Evolutionary conservation across 202 grass and related monocot genomes (phyloP).

Genomic region (Thinopyrum obtusiflorum): DNA sequence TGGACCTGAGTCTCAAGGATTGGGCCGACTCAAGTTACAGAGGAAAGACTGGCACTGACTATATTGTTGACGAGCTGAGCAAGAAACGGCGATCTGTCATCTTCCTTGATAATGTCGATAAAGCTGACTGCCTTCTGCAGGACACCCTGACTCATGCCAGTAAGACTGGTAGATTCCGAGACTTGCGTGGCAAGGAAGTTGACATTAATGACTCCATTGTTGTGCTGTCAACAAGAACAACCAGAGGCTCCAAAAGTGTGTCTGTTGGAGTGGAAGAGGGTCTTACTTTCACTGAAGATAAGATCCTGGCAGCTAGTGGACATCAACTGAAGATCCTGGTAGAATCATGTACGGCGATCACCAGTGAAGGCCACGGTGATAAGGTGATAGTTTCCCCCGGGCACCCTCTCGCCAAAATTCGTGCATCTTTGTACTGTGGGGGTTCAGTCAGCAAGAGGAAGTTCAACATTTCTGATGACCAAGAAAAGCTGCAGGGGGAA

Average conservation of each 20-base stretch:
- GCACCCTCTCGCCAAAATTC: neutral
- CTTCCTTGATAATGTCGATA: conserved; percentile 5
- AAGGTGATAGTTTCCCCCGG: neutral
- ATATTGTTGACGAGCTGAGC: conserved; percentile 2
- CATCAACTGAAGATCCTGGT: conserved; percentile 12
- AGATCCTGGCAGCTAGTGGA: conserved; percentile 15
- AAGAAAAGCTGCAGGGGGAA: neutral
- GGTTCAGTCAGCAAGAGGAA: neutral
- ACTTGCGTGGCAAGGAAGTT: conserved; percentile 23
- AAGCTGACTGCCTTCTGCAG: conserved; percentile 22
- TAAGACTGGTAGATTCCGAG: neutral
- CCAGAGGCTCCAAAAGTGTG: neutral
- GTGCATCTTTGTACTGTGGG: neutral
- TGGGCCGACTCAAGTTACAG: conserved; percentile 19
- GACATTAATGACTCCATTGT: conserved; percentile 15
- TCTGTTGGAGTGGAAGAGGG: neutral
- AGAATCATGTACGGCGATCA: neutral
- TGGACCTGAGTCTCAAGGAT: conserved; percentile 16
- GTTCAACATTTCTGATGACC: neutral
- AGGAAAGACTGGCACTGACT: conserved; percentile 18
- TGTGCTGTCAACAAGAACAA: conserved; percentile 4
- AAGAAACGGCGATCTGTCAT: conserved; percentile 13
- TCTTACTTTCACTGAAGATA: conserved; percentile 10
- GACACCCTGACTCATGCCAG: neutral
- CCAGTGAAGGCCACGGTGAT: neutral